Conservation (phyloP, 352 stramenopile species). For the Pythium rishiriense region DNA sequence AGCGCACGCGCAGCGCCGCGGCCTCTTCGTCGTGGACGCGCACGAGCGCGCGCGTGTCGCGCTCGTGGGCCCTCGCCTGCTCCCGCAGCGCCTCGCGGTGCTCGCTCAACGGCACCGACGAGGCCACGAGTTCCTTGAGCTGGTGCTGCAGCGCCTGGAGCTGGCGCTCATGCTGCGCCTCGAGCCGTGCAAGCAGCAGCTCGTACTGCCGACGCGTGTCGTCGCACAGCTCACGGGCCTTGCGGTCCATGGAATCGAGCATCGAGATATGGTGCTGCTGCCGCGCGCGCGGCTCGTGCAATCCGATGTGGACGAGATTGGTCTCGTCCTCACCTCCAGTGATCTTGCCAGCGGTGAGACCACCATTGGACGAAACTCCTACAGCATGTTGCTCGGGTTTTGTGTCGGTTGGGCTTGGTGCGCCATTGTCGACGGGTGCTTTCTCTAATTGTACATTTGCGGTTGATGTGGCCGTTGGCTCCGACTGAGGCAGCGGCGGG, state of each 20-base stretch:
- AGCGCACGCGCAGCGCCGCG: constrained; percentile 26
- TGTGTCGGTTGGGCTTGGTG: too few species aligned
- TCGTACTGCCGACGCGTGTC: constrained; percentile 60
- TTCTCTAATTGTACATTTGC: too few species aligned
- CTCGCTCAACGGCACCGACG: constrained; percentile 51
- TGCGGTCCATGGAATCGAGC: constrained; percentile 38
- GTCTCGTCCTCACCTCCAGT: too few species aligned
- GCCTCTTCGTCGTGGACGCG: constrained; percentile 32
- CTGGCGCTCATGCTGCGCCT: constrained; percentile 46
- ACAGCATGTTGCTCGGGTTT: too few species aligned
- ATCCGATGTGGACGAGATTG: too few species aligned
- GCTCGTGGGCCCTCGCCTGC: constrained; percentile 24
- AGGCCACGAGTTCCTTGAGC: constrained; percentile 45
- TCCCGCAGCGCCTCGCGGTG: constrained; percentile 46
- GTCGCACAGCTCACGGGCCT: constrained; percentile 50
- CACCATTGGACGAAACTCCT: too few species aligned
- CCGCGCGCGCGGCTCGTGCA: background rate
- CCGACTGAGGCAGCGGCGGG: background rate
- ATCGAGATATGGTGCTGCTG: constrained; percentile 9
- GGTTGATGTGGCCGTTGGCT: too few species aligned
- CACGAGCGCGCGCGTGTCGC: constrained; percentile 29
- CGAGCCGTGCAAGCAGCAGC: constrained; percentile 42
- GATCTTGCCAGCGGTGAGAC: too few species aligned
- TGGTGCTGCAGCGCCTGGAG: constrained; percentile 37
- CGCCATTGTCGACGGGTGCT: too few species aligned